Base-by-base conservation (phyloP, 306 rosid species). In the Sphenostylis stenocarpa region DNA sequence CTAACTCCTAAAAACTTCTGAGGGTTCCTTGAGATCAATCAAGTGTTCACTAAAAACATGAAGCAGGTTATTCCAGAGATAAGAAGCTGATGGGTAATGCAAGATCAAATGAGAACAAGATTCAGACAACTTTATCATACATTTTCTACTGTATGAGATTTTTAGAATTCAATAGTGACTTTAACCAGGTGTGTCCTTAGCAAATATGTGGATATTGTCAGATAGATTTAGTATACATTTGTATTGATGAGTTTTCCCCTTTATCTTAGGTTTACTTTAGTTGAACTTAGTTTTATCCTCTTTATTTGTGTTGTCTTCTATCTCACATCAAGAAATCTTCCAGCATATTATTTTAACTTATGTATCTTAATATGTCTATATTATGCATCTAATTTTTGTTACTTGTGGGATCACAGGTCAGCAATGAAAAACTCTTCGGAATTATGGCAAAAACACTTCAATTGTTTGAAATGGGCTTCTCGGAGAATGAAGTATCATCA, bases 391-490 rank as follows among this genome's bases (percentile, higher is more conserved):
- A 39, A 67, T 58, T 64, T 21, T 52, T 52, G 19, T 29, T 45
- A 65, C 75, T 44, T 48, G 68, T 38, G 72, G 65, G 65, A 75
- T 79, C 24, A 28, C 87, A 93, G 97, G 79, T 51, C 39, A 86
- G 63, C 76, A 63, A 90, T 60, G 98, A 95, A 77, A 84, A 85
- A 61, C 85, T 95, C 76, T 95, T 76, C 79, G 97, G 96, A 72
- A 89, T 91, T 45, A 95, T 92, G 98, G 97, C 87, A 75, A 92
- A 87, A 85, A 87, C 97, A 11, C 90, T 95, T 67, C 86, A 81
- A 10, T 85, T 95, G 87, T 93, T 95, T 76, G 92, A 92, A 84
- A 95, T 95, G 96, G 98, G 98, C 62, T 95, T 95, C 85, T 87
- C 96, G 29, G 97, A 95, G 88, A 84, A 63, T 53, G 93, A 95